Conservation (phyloP, 768 basidiomycete species). For the Amanita subjunquillea region DNA sequence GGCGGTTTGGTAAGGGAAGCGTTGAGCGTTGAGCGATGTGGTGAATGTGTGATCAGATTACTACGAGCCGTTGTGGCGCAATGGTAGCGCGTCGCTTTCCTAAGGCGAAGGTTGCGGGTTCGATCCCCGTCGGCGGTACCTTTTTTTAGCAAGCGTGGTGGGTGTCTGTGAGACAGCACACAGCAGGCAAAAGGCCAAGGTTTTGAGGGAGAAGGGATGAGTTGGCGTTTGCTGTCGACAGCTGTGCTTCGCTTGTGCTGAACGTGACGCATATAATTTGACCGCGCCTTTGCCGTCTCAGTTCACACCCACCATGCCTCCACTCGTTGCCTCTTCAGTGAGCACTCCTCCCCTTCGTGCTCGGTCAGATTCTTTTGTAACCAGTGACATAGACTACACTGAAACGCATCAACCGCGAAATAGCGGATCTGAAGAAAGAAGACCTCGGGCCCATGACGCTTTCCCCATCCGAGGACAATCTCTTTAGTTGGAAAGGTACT, state of each 20-base stretch:
- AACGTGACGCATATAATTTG: background rate
- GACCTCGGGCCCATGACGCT: slow-evolving; percentile 69
- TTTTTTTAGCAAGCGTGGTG: background rate
- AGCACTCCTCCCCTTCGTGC: background rate
- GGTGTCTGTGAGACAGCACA: background rate
- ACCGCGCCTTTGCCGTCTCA: background rate
- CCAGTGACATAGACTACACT: slow-evolving; percentile 38
- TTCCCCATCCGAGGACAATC: slow-evolving; percentile 49
- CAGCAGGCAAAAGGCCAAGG: background rate
- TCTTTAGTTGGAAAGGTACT: slow-evolving; percentile 66
- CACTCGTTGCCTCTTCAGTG: slow-evolving; percentile 16
- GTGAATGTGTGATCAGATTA: too few species aligned
- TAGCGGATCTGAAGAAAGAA: slow-evolving; percentile 72
- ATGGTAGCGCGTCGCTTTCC: slow-evolving; percentile 9
- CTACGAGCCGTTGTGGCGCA: slow-evolving; percentile 6
- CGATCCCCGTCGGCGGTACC: slow-evolving; percentile 8
- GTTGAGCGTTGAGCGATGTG: too few species aligned
- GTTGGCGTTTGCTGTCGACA: background rate
- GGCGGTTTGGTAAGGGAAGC: background rate
- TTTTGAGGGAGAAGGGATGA: too few species aligned
- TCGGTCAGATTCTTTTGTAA: background rate
- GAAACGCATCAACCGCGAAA: slow-evolving; percentile 79
- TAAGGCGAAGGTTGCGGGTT: slow-evolving; percentile 9
- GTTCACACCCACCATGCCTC: slow-evolving; percentile 13
- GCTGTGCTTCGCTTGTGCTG: background rate